Base-by-base conservation (phyloP, 495 filamentous ascomycete genomes). In the Xylaria longipes region DNA sequence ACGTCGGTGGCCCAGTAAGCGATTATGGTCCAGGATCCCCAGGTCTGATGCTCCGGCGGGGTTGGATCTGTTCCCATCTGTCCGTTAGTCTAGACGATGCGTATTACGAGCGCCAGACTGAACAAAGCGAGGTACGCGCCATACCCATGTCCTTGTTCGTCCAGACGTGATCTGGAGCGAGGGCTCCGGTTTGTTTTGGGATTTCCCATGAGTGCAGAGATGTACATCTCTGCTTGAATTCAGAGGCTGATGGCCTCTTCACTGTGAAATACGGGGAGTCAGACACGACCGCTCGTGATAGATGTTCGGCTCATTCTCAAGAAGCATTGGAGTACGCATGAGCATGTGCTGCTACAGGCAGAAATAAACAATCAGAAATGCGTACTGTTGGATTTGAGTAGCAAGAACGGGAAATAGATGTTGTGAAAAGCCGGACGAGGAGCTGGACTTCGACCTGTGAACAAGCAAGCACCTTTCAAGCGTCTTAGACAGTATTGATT, bases 1-100 rank as follows among this genome's bases (percentile, higher is more conserved):
- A 87, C 85, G 71, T 91, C 89, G 48, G 86, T 89, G 70, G 89
- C 86, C 89, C 89, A 91, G 81, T 90, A 91, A 48, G 87, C 89
- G 75, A 84, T 70, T 43, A 81, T 82, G 33, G 77, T 84, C 82
- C 83, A 85, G 11, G 80, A 75, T 4, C 77, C 80, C 84, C 86
- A 88, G 0, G 81, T 88, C 77, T 84, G 84, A 52, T 85, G 81
- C 71, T 85, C 81, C 20, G 79, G 70, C 7, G 83, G 83, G 12
- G 83, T 83, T 31, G 81, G 83, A 71, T 87, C 84, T 81, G 79
- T 31, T 9, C 22, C 8, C 29, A 45, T n/a, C 11, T 33, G 17
- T 25, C 8, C 31, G 58, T 70, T n/a, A 70, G 58, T 45, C 37
- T 39, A 41, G 27, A 35, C 63, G n/a, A 25, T n/a, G 29, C 17